Evolutionary conservation across 1,284 basidiomycete genomes (phyloP), one percentile per base, ranked within the genome.

Genomic region (Volvariella surrecta): DNA sequence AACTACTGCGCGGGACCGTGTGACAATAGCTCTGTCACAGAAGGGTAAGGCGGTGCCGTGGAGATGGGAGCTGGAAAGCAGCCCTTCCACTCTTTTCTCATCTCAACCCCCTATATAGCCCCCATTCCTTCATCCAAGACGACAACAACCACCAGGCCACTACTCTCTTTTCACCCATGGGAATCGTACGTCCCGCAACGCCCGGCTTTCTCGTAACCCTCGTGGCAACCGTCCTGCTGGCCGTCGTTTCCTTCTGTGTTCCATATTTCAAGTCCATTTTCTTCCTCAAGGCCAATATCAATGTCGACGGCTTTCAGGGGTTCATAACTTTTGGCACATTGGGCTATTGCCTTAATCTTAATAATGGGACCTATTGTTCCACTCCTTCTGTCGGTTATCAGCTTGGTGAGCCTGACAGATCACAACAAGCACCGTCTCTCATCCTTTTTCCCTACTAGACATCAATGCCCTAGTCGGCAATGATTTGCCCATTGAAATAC

Each of bases 171-270:
- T 42, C 32, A 32, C 42, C 17, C 17, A 83, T 83, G 82, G 66
- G 73, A 50, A 55, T 65, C 52, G 65, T 88, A 45, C 76, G 82
- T 31, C 84, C 85, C 48, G 89, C 87, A 11, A 91, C 89, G 1
- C 89, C 91, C 15, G 90, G 90, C 39, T 87, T 90, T 55, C 41
- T 93, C 41, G 69, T 89, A 50, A 90, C 86, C 16, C 72, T 89
- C 44, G 61, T 71, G 28, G 87, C 89, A 1, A 81, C 87, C 1
- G 62, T 74, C 48, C 67, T 92, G 34, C 76, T 95, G 39, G 85
- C 82, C 6, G 59, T 92, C 37, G 90, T 91, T 31, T 82, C 84
- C 16, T 93, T 94, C 68, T 87, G 81, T 49, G 88, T 90, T 4
- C 91, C 91, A 0, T 75, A 80, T 56, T 71, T 93, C 66, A 92